phyloP scores from a whole-genome alignment of 768 basidiomycete species.

The Nidularia pulvinata region DNA sequence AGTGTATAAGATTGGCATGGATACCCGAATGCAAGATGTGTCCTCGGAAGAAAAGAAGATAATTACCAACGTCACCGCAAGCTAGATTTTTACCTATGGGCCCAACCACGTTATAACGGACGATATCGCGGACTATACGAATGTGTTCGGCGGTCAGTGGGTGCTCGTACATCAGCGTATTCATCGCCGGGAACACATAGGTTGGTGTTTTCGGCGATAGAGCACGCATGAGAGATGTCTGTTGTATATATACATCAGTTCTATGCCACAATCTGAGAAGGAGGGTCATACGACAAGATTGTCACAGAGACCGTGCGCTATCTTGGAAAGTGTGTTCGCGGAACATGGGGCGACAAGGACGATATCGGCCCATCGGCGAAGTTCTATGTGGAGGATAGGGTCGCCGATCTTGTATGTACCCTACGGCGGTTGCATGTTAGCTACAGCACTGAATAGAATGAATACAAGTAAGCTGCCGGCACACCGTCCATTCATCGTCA shows the following conservation, averaged over 20 bases:
- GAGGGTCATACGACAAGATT: constrained; percentile 72
- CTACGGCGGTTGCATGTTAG: constrained; percentile 33
- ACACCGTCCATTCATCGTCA: constrained; percentile 90
- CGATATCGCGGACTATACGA: constrained; percentile 66
- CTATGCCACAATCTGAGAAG: background rate
- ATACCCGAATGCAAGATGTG: too few species aligned
- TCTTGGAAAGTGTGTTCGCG: constrained; percentile 95
- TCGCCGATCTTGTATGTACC: constrained; percentile 77
- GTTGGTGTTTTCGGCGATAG: constrained; percentile 84
- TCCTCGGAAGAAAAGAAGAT: too few species aligned
- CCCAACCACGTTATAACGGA: constrained; percentile 81
- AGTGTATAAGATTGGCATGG: too few species aligned
- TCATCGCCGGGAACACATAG: constrained; percentile 97
- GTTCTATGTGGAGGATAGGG: constrained; percentile 95
- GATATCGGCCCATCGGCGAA: constrained; percentile 92
- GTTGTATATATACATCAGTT: background rate
- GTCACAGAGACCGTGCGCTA: constrained; percentile 87
- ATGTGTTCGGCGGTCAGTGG: constrained; percentile 89
- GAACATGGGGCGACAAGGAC: constrained; percentile 96
- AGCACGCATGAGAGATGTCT: constrained; percentile 85
- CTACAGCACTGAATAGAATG: background rate
- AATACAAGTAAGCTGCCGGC: constrained; percentile 19
- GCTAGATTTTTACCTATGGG: constrained; percentile 89
- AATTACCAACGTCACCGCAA: constrained; percentile 85
- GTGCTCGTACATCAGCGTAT: constrained; percentile 97